Evolutionary conservation across 1,139 yeast genomes (phyloP).

Genomic region (Diutina pseudorugosa): DNA sequence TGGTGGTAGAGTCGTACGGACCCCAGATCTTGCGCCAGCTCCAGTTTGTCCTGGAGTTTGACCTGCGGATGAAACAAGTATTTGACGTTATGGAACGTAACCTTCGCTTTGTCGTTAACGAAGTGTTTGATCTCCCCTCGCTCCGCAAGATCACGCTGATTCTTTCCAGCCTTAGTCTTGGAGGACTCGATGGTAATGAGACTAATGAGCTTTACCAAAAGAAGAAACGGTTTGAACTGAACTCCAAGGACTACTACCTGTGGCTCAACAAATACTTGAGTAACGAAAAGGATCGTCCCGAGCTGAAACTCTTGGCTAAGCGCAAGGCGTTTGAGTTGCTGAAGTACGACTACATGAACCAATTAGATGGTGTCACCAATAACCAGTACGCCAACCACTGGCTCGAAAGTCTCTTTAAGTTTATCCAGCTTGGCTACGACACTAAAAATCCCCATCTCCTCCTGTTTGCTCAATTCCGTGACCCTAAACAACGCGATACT

Average conservation of each 20-base stretch:
- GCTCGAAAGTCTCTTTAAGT: conserved; percentile 28
- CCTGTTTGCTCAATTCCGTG: conserved; percentile 13
- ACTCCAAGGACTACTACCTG: conserved; percentile 60
- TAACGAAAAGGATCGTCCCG: conserved; percentile 51
- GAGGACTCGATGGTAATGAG: conserved; percentile 7
- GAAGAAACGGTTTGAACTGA: conserved; percentile 55
- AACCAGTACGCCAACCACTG: conserved; percentile 32
- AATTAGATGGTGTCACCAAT: conserved; percentile 47
- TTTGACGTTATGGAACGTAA: conserved; percentile 25
- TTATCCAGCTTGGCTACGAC: conserved; percentile 15
- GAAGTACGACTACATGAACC: conserved; percentile 61
- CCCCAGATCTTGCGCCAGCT: conserved; percentile 8
- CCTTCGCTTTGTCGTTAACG: conserved; percentile 17
- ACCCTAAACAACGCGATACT: conserved; percentile 13
- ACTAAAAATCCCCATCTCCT: conserved; percentile 10
- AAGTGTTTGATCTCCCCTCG: conserved; percentile 21
- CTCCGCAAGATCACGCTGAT: conserved; percentile 14
- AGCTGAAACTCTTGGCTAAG: conserved; percentile 48
- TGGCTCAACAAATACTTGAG: conserved; percentile 63
- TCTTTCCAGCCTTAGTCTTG: conserved; percentile 6
- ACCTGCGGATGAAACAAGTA: conserved; percentile 8
- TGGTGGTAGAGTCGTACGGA: conserved; percentile 12
- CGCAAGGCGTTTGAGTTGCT: conserved; percentile 54
- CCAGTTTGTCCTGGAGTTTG: conserved; percentile 9
- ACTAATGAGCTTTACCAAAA: conserved; percentile 9